Conservation (phyloP, 208 protist species). For the Giardia duodenalis region DNA sequence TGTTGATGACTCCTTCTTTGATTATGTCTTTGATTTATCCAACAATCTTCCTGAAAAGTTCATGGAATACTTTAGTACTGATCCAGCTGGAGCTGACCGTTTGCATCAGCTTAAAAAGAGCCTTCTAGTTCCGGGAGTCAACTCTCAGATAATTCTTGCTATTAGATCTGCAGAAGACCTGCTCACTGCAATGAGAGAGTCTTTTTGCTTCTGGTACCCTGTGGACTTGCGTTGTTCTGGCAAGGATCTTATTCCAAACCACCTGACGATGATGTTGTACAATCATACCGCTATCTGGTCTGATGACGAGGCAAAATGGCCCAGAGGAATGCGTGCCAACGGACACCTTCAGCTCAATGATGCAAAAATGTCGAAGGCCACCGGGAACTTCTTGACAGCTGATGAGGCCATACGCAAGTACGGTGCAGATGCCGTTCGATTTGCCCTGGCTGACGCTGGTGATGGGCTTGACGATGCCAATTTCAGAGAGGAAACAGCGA, state of each 20-base stretch:
- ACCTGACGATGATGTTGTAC: constrained; percentile 97
- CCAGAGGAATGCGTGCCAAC: constrained; percentile 82
- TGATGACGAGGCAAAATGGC: constrained; percentile 52
- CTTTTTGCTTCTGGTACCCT: constrained; percentile 94
- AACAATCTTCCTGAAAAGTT: constrained; percentile 37
- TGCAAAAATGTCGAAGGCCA: constrained; percentile 98
- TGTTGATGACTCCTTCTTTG: constrained; percentile 30
- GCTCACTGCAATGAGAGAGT: constrained; percentile 57
- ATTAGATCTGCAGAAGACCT: constrained; percentile 49
- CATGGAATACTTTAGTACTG: constrained; percentile 44
- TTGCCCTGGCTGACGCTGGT: constrained; percentile 83
- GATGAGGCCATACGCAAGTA: constrained; percentile 60
- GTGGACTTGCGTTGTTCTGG: constrained; percentile 91
- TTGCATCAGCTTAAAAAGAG: neutral
- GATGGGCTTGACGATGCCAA: constrained; percentile 89
- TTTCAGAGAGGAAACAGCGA: constrained; percentile 74
- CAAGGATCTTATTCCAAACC: constrained; percentile 97
- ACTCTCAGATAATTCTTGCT: neutral
- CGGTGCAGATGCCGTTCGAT: constrained; percentile 55
- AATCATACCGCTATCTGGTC: constrained; percentile 96
- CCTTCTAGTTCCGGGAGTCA: neutral
- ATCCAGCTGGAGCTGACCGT: neutral
- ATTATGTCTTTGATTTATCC: constrained; percentile 29
- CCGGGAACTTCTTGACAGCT: constrained; percentile 90
- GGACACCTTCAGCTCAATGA: constrained; percentile 92